Evolutionary conservation across 164 flowering plant species (phyloP).

Genomic region (Piper longum): DNA sequence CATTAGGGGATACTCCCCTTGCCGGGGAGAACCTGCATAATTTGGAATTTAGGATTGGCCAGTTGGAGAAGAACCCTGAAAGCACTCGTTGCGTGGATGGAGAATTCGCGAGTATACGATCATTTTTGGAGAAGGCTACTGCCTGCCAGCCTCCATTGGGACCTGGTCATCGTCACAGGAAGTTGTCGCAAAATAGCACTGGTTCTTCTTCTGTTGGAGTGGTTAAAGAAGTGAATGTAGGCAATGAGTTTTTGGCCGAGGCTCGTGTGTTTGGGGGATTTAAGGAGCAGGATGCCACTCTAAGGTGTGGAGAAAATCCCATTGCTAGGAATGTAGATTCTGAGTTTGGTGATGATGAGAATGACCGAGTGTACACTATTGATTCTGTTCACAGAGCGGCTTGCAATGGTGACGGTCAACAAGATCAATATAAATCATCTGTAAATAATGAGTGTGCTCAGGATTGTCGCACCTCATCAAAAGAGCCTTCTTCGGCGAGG

Average conservation of each 20-base stretch:
- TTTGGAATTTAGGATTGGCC: slow-evolving; percentile 30
- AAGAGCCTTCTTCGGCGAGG: slow-evolving; percentile 20
- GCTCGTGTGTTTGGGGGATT: slow-evolving; percentile 34
- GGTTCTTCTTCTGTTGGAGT: slow-evolving; percentile 21
- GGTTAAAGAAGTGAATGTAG: slow-evolving; percentile 29
- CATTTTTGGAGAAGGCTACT: slow-evolving; percentile 44
- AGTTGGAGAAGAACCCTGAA: slow-evolving; percentile 35
- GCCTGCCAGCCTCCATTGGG: slow-evolving; percentile 50
- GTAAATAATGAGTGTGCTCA: slow-evolving; percentile 20
- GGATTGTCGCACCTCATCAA: slow-evolving; percentile 37
- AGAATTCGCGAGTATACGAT: slow-evolving; percentile 29
- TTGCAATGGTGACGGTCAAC: slow-evolving; percentile 20
- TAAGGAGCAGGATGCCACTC: slow-evolving; percentile 27
- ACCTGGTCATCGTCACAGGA: slow-evolving; percentile 36
- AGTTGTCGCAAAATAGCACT: slow-evolving; percentile 42
- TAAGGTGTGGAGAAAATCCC: slow-evolving; percentile 29
- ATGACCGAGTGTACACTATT: slow-evolving; percentile 73
- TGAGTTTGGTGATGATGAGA: slow-evolving; percentile 63
- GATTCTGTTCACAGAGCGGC: slow-evolving; percentile 50
- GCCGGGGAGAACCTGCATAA: slow-evolving; percentile 26
- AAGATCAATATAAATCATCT: slow-evolving; percentile 9
- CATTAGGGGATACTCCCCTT: slow-evolving; percentile 61
- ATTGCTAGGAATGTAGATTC: slow-evolving; percentile 20
- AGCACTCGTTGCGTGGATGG: slow-evolving; percentile 32
- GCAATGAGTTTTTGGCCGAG: slow-evolving; percentile 14